Conservation (phyloP, 345 rosid species). For the Populus ilicifolia region DNA sequence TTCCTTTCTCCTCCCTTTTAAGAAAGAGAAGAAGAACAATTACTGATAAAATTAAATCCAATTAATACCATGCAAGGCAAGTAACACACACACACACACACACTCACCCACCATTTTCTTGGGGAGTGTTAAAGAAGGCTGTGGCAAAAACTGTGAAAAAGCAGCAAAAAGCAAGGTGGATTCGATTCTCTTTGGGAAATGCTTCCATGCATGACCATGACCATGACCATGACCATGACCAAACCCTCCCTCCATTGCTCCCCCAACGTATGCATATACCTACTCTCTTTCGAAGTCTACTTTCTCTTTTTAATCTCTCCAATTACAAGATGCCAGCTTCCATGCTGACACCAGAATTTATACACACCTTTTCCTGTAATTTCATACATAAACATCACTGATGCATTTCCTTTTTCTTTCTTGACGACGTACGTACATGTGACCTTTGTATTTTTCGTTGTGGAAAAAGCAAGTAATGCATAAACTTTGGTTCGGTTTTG, state of each 20-base stretch:
- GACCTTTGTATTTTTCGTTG: too few species aligned
- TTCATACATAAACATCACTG: too few species aligned
- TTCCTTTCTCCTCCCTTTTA: background rate
- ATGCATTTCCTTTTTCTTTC: background rate
- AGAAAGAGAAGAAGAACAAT: background rate
- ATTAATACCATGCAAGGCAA: background rate
- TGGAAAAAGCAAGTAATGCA: too few species aligned
- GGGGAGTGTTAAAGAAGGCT: constrained; percentile 76
- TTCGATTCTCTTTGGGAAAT: constrained; percentile 63
- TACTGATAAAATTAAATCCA: background rate
- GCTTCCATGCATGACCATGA: constrained; percentile 54
- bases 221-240: constrained; percentile 38
- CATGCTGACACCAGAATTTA: background rate
- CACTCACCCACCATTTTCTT: constrained; percentile 43
- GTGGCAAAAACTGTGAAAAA: constrained; percentile 47
- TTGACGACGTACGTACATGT: too few species aligned
- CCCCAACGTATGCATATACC: constrained; percentile 6
- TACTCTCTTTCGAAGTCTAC: background rate
- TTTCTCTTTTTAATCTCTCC: constrained; percentile 8
- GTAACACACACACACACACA: background rate
- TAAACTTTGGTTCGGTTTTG: too few species aligned
- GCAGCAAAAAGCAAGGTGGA: constrained; percentile 42
- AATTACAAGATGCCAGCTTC: background rate
- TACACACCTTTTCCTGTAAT: background rate
- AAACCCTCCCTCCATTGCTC: background rate